These are phyloP conservation scores for Saposhnikovia divaricata DNA, from an alignment of 129 eudicot genomes.

Conservation along the genomic window DNA sequence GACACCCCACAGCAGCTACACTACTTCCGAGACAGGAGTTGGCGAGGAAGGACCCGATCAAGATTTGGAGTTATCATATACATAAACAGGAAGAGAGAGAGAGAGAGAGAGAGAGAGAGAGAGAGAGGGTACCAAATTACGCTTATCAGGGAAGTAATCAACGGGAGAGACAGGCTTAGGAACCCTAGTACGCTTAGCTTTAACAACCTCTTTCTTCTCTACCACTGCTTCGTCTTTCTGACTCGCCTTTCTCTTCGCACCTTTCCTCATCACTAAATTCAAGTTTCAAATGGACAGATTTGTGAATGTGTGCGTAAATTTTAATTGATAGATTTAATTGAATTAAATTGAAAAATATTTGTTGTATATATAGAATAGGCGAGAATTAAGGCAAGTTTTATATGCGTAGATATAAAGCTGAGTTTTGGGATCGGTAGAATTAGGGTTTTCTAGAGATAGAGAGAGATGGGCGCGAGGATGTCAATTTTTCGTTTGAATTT, in stretches of 20 bases:
- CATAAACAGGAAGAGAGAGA: background rate
- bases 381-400: no score
- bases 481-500: background rate
- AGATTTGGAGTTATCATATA: no score
- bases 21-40: no score
- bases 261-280: conserved; percentile 47
- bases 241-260: conserved; percentile 54
- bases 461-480: conserved; percentile 18
- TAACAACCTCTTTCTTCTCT: conserved; percentile 17
- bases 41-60: no score
- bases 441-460: conserved; percentile 18
- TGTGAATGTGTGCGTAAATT: background rate
- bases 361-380: conserved; percentile 11
- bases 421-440: background rate
- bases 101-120: background rate
- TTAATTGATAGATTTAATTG: background rate
- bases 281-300: background rate
- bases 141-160: conserved; percentile 73
- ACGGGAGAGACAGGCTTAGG: conserved; percentile 49
- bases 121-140: conserved; percentile 53
- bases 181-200: conserved; percentile 36
- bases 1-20: no score
- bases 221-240: conserved; percentile 21
- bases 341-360: background rate
- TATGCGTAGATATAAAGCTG: conserved; percentile 6